Evolutionary conservation across 257 asterid genomes (phyloP).

Genomic region (Knoxia roxburghii): DNA sequence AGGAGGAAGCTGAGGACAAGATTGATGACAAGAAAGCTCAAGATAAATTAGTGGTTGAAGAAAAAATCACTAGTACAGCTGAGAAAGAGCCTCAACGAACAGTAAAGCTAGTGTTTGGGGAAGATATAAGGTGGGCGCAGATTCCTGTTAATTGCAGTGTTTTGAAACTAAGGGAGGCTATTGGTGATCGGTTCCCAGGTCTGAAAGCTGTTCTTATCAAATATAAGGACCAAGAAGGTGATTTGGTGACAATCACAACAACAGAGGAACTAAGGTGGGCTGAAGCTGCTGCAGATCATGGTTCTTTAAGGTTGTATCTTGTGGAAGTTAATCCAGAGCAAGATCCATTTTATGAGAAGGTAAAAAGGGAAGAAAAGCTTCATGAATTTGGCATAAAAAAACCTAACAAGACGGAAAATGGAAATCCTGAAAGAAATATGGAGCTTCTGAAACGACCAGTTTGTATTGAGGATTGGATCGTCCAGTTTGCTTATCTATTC

Average conservation of each 20-base stretch:
- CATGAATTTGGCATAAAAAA: slow-evolving; percentile 18
- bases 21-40: slow-evolving; percentile 28
- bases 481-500: slow-evolving; percentile 67
- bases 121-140: slow-evolving; percentile 83
- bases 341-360: slow-evolving; percentile 52
- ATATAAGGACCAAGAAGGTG: slow-evolving; percentile 87
- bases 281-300: slow-evolving; percentile 55
- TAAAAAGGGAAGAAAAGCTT: slow-evolving; percentile 20
- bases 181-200: slow-evolving; percentile 52
- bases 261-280: slow-evolving; percentile 81
- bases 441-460: slow-evolving; percentile 32
- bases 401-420: slow-evolving; percentile 27
- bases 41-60: slow-evolving; percentile 60
- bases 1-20: slow-evolving; percentile 16
- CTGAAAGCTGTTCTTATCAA: slow-evolving; percentile 55
- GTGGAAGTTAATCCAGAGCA: slow-evolving; percentile 62
- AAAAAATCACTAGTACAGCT: slow-evolving; percentile 30
- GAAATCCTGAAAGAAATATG: slow-evolving; percentile 25
- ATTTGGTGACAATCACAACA: slow-evolving; percentile 72
- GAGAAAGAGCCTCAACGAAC: slow-evolving; percentile 42
- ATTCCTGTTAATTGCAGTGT: slow-evolving; percentile 57
- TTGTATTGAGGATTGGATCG: slow-evolving; percentile 73
- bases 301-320: slow-evolving; percentile 57
- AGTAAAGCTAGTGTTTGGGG: slow-evolving; percentile 70
- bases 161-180: slow-evolving; percentile 49